These are phyloP conservation scores for Lenwebbia sp. DNA, from an alignment of 345 rosid species.

Conservation along the genomic window DNA sequence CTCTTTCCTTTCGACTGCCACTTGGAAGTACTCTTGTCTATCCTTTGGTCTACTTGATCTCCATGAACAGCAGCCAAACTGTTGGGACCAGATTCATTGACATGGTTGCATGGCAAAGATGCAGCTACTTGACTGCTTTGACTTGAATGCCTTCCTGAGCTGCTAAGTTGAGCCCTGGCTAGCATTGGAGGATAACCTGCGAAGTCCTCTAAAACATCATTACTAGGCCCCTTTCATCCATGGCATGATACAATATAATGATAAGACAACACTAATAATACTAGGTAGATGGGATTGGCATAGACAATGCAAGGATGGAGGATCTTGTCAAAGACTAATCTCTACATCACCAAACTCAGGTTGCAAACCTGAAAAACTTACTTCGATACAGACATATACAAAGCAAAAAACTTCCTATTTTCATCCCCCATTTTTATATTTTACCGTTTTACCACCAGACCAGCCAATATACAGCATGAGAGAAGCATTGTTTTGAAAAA, in stretches of 20 bases:
- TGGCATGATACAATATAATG: neutral
- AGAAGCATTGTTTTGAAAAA: neutral
- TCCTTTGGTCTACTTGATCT: slow-evolving; percentile 33
- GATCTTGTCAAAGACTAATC: neutral
- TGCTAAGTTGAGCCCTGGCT: slow-evolving; percentile 8
- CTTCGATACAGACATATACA: neutral
- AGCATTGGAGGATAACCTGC: slow-evolving; percentile 30
- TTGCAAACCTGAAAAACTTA: neutral
- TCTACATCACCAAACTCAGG: neutral
- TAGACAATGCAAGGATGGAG: neutral
- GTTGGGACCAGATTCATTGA: slow-evolving; percentile 24
- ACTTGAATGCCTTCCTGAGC: slow-evolving; percentile 31
- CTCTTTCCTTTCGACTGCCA: slow-evolving; percentile 97
- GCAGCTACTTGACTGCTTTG: slow-evolving; percentile 25
- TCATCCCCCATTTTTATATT: neutral
- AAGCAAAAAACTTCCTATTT: neutral
- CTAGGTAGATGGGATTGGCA: neutral
- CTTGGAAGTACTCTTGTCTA: slow-evolving; percentile 60
- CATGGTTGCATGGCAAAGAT: slow-evolving; percentile 27
- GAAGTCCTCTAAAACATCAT: slow-evolving; percentile 2
- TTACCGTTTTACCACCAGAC: neutral
- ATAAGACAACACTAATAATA: neutral
- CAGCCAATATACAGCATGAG: neutral
- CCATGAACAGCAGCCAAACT: slow-evolving; percentile 16
- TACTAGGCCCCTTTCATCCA: neutral